Percentiles rank a stretch among this genome's conserved stretches.
phyloP scores from a whole-genome alignment of 1,139 yeast species.

The Scheffersomyces illinoinensis region DNA sequence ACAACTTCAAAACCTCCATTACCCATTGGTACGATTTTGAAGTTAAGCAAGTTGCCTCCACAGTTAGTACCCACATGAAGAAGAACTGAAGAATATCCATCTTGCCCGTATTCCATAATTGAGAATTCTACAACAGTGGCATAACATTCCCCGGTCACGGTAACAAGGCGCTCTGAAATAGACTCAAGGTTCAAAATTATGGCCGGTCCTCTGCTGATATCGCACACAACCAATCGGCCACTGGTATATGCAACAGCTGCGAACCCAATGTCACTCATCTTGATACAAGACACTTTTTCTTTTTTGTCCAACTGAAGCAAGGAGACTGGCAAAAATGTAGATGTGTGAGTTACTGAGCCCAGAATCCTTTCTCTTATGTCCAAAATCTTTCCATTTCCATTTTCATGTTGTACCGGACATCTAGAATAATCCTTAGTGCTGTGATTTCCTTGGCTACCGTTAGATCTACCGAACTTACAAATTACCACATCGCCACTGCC shows the following conservation, averaged over 20 bases:
- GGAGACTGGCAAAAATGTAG: slow-evolving; percentile 64
- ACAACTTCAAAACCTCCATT: slow-evolving; percentile 70
- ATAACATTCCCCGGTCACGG: slow-evolving; percentile 33
- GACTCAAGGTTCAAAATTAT: slow-evolving; percentile 58
- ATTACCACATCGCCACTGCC: slow-evolving; percentile 74
- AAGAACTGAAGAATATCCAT: slow-evolving; percentile 67
- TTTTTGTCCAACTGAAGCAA: slow-evolving; percentile 43
- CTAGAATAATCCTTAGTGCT: slow-evolving; percentile 26
- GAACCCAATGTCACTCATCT: slow-evolving; percentile 78
- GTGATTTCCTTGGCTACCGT: slow-evolving; percentile 8
- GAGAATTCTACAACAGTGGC: slow-evolving; percentile 72
- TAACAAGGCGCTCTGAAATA: slow-evolving; percentile 40
- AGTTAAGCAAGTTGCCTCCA: slow-evolving; percentile 70
- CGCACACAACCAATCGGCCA: slow-evolving; percentile 76
- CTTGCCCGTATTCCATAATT: slow-evolving; percentile 67
- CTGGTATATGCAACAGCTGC: slow-evolving; percentile 78
- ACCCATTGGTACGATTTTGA: slow-evolving; percentile 65
- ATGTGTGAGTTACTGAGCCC: slow-evolving; percentile 32
- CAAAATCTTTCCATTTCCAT: slow-evolving; percentile 37
- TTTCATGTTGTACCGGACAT: slow-evolving; percentile 35
- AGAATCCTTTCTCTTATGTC: slow-evolving; percentile 32
- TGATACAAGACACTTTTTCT: slow-evolving; percentile 54
- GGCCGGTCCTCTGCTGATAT: slow-evolving; percentile 79
- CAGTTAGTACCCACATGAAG: slow-evolving; percentile 76
- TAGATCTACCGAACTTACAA: slow-evolving; percentile 63